phyloP scores from a whole-genome alignment of 805 yeast genomes.

The Lachancea lanzarotensis region DNA sequence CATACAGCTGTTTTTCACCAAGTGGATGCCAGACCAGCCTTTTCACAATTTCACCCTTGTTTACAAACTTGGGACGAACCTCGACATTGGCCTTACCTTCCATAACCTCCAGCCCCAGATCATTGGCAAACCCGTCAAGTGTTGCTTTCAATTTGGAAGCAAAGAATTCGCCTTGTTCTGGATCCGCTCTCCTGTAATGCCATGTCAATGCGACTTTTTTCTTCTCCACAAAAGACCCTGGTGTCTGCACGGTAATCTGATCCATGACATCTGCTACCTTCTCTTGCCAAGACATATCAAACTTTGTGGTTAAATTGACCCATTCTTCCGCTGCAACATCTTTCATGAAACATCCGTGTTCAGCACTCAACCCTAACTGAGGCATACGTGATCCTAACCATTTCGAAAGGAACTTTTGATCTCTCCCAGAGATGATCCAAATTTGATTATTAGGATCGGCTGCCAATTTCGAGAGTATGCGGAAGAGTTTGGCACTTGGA shows the following conservation, averaged over 20 bases:
- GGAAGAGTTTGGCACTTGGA: slow-evolving; percentile 68
- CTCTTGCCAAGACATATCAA: slow-evolving; percentile 94
- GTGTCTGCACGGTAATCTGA: slow-evolving; percentile 78
- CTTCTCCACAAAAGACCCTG: slow-evolving; percentile 79
- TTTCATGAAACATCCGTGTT: slow-evolving; percentile 94
- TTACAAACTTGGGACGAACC: slow-evolving; percentile 91
- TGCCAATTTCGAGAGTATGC: slow-evolving; percentile 52
- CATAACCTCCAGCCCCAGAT: slow-evolving; percentile 90
- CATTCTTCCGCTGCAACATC: slow-evolving; percentile 59
- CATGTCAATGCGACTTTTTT: slow-evolving; percentile 94
- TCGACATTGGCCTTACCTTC: slow-evolving; percentile 95
- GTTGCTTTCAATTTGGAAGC: slow-evolving; percentile 67
- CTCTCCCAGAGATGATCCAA: slow-evolving; percentile 96
- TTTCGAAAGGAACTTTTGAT: slow-evolving; percentile 77
- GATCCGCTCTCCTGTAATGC: slow-evolving; percentile 95
- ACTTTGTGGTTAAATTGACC: slow-evolving; percentile 74
- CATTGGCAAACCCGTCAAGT: slow-evolving; percentile 52
- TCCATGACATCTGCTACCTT: slow-evolving; percentile 69
- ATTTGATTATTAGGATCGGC: slow-evolving; percentile 77
- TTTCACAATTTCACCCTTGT: slow-evolving; percentile 94
- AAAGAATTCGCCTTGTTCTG: slow-evolving; percentile 84
- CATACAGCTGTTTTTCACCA: slow-evolving; percentile 45
- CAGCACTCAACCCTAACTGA: slow-evolving; percentile 81
- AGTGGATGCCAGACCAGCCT: slow-evolving; percentile 62
- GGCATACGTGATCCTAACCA: slow-evolving; percentile 71